Percentiles rank a stretch among this genome's conserved stretches.
Conservation (phyloP, 352 stramenopile species). For the Halophytophthora polymorphica region DNA sequence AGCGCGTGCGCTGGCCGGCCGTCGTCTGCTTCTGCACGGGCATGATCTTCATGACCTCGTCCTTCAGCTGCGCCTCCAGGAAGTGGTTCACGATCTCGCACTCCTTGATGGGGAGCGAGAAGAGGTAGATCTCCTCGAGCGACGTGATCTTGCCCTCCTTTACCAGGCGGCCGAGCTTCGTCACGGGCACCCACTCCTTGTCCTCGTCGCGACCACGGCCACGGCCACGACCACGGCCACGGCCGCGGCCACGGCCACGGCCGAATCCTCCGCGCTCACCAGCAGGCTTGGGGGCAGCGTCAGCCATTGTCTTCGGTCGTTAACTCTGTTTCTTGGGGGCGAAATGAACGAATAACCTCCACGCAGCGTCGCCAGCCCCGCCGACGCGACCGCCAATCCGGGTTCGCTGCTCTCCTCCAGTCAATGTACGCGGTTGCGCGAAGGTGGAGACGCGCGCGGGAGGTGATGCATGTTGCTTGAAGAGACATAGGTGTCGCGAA, state of each 20-base stretch:
- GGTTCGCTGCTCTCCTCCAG: conserved; percentile 26
- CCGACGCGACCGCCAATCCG: not conserved
- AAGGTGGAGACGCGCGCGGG: conserved; percentile 17
- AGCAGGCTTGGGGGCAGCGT: conserved; percentile 51
- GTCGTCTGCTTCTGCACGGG: conserved; percentile 99
- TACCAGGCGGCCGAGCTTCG: conserved; percentile 99
- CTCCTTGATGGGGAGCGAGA: conserved; percentile 99
- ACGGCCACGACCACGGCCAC: conserved; percentile 83
- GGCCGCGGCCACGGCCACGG: conserved; percentile 85
- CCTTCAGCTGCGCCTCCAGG: conserved; percentile 97
- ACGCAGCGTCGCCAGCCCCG: no score
- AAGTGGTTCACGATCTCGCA: conserved; percentile 99
- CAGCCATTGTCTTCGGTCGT: conserved; percentile 59
- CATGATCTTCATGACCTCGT: conserved; percentile 99
- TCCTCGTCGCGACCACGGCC: conserved; percentile 87
- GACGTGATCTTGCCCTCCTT: conserved; percentile 99
- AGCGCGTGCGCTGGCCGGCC: conserved; percentile 98
- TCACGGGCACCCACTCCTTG: conserved; percentile 99
- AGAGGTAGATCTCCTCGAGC: conserved; percentile 99
- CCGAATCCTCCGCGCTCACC: conserved; percentile 94
- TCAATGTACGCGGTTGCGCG: conserved; percentile 29
- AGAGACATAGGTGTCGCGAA: conserved; percentile 15
- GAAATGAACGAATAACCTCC: conserved; percentile 82
- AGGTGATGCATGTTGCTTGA: not conserved
- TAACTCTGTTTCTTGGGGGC: conserved; percentile 56